Conservation (phyloP, 768 basidiomycete genomes). For the Russula foetens region DNA sequence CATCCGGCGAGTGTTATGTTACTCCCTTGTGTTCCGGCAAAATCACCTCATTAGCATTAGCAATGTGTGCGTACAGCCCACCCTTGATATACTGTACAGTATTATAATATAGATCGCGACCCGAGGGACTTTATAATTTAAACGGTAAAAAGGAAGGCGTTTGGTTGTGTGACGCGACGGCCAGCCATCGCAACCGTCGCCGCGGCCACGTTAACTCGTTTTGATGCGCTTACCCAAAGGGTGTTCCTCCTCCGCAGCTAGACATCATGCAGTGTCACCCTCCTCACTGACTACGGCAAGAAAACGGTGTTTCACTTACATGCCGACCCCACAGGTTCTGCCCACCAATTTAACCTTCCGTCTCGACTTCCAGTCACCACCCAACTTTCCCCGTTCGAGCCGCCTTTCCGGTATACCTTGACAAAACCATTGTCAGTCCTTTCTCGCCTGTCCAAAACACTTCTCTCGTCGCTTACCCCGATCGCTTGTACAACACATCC, state of each 20-base stretch:
- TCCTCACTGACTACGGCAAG: background rate
- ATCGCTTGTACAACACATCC: slow-evolving; percentile 16
- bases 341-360: slow-evolving; percentile 19
- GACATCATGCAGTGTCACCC: background rate
- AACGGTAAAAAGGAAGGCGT: background rate
- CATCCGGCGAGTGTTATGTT: background rate
- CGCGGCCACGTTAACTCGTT: slow-evolving; percentile 2
- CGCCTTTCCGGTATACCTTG: slow-evolving; percentile 4
- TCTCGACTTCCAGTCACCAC: slow-evolving; percentile 19
- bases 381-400: background rate
- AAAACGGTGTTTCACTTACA: background rate
- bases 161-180: background rate
- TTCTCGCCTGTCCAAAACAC: background rate
- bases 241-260: slow-evolving; percentile 2
- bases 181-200: slow-evolving; percentile 1
- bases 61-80: background rate
- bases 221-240: slow-evolving; percentile 15
- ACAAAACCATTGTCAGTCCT: background rate
- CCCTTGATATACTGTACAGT: slow-evolving; percentile 11
- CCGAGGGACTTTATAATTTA: slow-evolving; percentile 11
- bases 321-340: slow-evolving; percentile 8
- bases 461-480: background rate
- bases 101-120: background rate
- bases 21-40: background rate
- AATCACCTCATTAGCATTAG: background rate